Conservation (phyloP, 2,329 filamentous ascomycete genomes). For the Aspergillus chevalieri region DNA sequence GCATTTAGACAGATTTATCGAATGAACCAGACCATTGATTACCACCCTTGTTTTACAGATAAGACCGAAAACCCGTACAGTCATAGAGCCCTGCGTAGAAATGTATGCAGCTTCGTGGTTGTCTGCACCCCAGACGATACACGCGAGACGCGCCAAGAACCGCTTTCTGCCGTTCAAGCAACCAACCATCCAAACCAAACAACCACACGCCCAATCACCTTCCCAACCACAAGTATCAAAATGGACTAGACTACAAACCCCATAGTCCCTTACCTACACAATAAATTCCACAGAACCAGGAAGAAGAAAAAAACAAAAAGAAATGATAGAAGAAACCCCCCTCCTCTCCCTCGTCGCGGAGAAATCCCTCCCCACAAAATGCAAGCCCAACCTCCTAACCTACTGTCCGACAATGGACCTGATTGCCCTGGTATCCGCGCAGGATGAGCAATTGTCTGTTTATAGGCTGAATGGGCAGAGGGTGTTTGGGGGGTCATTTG, state of each 20-base stretch:
- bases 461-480: constrained; percentile 72
- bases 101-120: too few species aligned
- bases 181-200: neutral
- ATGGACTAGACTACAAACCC: neutral
- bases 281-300: neutral
- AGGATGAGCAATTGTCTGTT: constrained; percentile 63
- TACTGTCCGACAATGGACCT: constrained; percentile 85
- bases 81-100: too few species aligned
- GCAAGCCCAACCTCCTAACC: constrained; percentile 49
- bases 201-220: neutral
- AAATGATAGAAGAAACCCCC: constrained; percentile 15
- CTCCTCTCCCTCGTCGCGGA: constrained; percentile 36
- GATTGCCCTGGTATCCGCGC: constrained; percentile 59
- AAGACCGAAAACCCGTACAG: too few species aligned
- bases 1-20: neutral
- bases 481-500: constrained; percentile 49
- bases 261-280: neutral
- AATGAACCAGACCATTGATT: neutral
- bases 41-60: too few species aligned
- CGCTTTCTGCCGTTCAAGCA: neutral
- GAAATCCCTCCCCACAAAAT: constrained; percentile 37
- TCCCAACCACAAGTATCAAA: neutral
- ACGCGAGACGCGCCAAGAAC: neutral
- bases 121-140: neutral
- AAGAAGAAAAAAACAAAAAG: neutral